Evolutionary conservation across 331 rosid species (phyloP), one percentile per base, ranked within the genome.

Genomic region (Ulmus americana): DNA sequence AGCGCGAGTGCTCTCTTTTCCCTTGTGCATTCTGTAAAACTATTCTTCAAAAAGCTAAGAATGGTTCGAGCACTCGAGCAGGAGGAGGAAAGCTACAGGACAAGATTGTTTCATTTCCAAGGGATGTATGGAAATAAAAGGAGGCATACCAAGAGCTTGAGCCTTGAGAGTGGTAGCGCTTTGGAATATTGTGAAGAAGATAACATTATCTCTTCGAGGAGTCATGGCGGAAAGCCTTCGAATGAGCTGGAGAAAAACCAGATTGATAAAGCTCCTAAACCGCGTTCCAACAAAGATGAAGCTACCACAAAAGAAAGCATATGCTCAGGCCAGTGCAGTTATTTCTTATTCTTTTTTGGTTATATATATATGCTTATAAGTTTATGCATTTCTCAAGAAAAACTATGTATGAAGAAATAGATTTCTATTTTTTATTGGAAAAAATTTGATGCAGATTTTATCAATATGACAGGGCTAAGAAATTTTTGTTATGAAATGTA

Each of bases 101-200:
- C 91, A 39, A 87, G 74, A 76, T 54, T 89, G 68, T 79, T 74
- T 67, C 69, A 77, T 74, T 83, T 88, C 73, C 83, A 50, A 56
- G 95, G 87, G 15, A 79, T 73, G 75, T 51, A 70, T 71, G 97
- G 81, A 15, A 60, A 50, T 10, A 14, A 81, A 8, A 88, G 86
- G 8, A 64, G 82, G 55, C 95, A 84, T 56, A 10, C 91, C 55
- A 89, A 81, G 79, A 87, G 91, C 70, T 75, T 85, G 79, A 89
- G 95, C 74, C 10, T 66, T 66, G 95, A 89, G 56, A 73, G 75
- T 71, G 81, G 80, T 0, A 69, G 12, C 47, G 0, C 56, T 1
- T 38, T 80, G 5, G 81, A 80, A 3, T 62, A 28, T 59, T 43
- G 64, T 16, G 8, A 65, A 5, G 85, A 81, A 0, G 76, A 83